Evolutionary conservation across 371 early-diverging fungal genomes (phyloP).

Genomic region (Rhizopus microsporus): DNA sequence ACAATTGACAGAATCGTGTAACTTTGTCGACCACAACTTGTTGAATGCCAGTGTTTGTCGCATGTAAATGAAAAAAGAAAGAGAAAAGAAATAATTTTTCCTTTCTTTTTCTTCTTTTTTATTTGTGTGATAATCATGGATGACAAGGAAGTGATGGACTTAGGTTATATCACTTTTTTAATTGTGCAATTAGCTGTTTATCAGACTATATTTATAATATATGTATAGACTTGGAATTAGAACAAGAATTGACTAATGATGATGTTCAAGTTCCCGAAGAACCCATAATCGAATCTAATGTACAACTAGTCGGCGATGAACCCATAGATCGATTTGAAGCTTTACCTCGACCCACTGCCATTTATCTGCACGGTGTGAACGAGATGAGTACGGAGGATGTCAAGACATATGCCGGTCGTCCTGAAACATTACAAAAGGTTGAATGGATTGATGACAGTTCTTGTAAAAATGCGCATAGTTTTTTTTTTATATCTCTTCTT

Average conservation of each 20-base stretch:
- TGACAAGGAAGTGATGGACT: slow-evolving; percentile 1
- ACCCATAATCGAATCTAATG: background rate
- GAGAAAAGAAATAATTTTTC: background rate
- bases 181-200: background rate
- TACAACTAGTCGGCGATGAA: slow-evolving; percentile 5
- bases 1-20: slow-evolving; percentile 47
- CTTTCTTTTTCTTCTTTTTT: background rate
- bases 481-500: background rate
- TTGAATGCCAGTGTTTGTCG: slow-evolving; percentile 8
- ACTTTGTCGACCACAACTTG: slow-evolving; percentile 40
- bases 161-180: background rate
- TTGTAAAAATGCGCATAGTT: slow-evolving; percentile 33
- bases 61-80: background rate
- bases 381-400: slow-evolving; percentile 60
- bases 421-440: slow-evolving; percentile 34
- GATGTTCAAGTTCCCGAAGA: background rate
- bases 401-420: slow-evolving; percentile 36
- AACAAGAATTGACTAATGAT: background rate
- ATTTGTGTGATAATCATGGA: background rate
- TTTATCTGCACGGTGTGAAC: slow-evolving; percentile 54
- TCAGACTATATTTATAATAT: background rate
- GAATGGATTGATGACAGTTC: slow-evolving; percentile 64
- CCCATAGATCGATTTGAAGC: slow-evolving; percentile 18
- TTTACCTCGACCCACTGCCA: slow-evolving; percentile 33
- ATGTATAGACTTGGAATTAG: slow-evolving; percentile 1